phyloP scores from a whole-genome alignment of 1,284 basidiomycete species.

The Trichosporon sp. region DNA sequence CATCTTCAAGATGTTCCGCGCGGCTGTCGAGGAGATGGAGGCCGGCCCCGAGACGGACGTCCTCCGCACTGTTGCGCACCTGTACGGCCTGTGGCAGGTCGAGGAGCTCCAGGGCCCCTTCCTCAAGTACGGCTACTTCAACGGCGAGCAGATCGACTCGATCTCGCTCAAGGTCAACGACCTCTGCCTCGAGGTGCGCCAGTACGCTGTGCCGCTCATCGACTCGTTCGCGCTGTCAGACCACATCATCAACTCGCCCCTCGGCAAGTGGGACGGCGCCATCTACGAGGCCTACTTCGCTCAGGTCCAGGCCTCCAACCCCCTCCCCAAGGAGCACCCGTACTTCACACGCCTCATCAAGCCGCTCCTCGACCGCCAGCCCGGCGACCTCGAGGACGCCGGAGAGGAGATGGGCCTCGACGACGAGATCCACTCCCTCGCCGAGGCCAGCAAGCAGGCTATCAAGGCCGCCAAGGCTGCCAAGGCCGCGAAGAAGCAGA shows the following conservation, averaged over 20 bases:
- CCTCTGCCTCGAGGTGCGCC: conserved; percentile 53
- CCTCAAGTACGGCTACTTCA: conserved; percentile 55
- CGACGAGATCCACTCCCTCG: conserved; percentile 40
- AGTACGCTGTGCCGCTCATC: conserved; percentile 53
- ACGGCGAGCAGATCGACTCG: conserved; percentile 50
- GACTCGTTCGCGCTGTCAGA: conserved; percentile 56
- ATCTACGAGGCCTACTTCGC: conserved; percentile 54
- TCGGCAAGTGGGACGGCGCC: conserved; percentile 54
- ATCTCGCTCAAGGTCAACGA: conserved; percentile 51
- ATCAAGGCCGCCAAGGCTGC: conserved; percentile 5
- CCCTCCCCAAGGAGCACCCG: conserved; percentile 50
- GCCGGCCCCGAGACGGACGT: conserved; percentile 37
- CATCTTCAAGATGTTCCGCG: conserved; percentile 49
- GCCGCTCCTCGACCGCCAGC: conserved; percentile 54
- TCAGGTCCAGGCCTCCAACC: conserved; percentile 50
- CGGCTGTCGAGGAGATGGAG: conserved; percentile 34
- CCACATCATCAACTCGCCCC: conserved; percentile 58
- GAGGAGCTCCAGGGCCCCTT: conserved; percentile 58
- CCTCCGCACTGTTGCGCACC: conserved; percentile 43
- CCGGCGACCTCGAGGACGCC: conserved; percentile 49
- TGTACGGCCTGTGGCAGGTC: conserved; percentile 57
- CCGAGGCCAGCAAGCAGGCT: conserved; percentile 21
- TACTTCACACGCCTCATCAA: conserved; percentile 57
- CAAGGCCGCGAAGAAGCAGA: conserved; percentile 10
- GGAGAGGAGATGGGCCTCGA: conserved; percentile 53